Base-by-base conservation (phyloP, 2,329 filamentous ascomycete genomes). In the Paracorniculantispora psalliotae region DNA sequence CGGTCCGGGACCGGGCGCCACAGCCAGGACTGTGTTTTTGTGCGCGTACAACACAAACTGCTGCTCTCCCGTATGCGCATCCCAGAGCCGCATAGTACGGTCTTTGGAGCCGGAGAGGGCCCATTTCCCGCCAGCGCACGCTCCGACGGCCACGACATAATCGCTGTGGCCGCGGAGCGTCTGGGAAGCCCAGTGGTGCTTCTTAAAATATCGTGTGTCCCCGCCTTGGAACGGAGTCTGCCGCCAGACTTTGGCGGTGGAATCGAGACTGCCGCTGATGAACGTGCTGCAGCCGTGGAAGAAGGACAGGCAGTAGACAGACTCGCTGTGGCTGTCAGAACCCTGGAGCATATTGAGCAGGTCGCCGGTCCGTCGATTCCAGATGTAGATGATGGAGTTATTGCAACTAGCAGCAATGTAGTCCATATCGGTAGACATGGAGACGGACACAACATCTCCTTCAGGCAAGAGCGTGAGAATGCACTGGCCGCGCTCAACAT, bases 241-340 rank as follows among this genome's bases (percentile, higher is more conserved):
- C 78, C 97, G 92, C 92, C 94, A 97, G 88, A 97, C 96, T 80
- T 97, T 96, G 80, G 97, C 97, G 0, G 93, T 97, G 81, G 96
- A 96, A 73, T 99, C 93, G 66, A 97, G 79, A 81, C 90, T 94
- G 63, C 94, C 93, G 68, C 90, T 94, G 70, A 97, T 93, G 43
- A 99, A 86, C 65, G 96, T 90, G 67, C 91, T 89, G 63, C 93
- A 92, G 67, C 90, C 93, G 35, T 93, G 94, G 15, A 92, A 92
- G 74, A 99, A 97, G 0, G 94, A 93, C 25, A 99, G 93, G 13
- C 89, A 93, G 74, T 97, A 97, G 21, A 97, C 93, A 67, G 90
- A 94, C 63, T 97, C 93, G 75, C 96, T 96, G 79, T 97, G 94
- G 12, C 94, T 94, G 63, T 94, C 90, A 6, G 91, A 87, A 19